phyloP scores from a whole-genome alignment of 352 stramenopile genomes.

The Globisporangium polare region DNA sequence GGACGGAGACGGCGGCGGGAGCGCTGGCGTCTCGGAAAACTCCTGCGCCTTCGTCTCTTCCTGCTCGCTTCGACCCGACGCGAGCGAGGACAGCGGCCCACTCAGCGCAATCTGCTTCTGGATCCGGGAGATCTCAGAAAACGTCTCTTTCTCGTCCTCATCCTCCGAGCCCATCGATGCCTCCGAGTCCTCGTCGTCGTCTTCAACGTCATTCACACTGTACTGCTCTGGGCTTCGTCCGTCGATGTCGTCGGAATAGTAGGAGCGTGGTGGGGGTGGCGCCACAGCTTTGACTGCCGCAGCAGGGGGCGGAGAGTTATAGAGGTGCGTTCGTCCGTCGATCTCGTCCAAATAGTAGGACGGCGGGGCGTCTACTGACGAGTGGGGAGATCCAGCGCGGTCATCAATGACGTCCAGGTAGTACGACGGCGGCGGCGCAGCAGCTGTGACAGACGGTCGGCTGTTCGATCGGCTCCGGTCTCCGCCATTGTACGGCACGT shows the following conservation, averaged over 20 bases:
- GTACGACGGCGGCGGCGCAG: constrained; percentile 5
- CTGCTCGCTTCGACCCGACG: constrained; percentile 17
- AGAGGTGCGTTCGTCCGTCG: constrained; percentile 1
- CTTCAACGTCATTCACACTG: constrained; percentile 9
- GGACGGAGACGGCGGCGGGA: constrained; percentile 42
- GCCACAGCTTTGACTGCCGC: background rate
- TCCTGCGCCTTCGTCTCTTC: constrained; percentile 58
- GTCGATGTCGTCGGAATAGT: constrained; percentile 1
- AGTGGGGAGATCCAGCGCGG: background rate
- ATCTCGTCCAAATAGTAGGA: background rate
- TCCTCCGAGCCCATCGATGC: constrained; percentile 35
- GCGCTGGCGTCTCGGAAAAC: constrained; percentile 35
- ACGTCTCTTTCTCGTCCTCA: constrained; percentile 24
- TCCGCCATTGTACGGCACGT: background rate
- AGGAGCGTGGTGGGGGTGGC: background rate
- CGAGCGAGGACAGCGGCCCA: constrained; percentile 12
- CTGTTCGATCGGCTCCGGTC: constrained; percentile 9
- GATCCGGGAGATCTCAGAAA: constrained; percentile 5
- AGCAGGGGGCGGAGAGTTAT: background rate
- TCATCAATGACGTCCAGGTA: constrained; percentile 3
- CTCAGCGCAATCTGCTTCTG: constrained; percentile 5
- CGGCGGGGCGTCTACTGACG: background rate
- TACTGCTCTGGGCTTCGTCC: background rate
- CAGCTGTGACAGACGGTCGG: constrained; percentile 17
- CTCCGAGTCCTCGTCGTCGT: constrained; percentile 33